phyloP scores from a whole-genome alignment of 2,329 filamentous ascomycete genomes.

The Beauveria sp. region DNA sequence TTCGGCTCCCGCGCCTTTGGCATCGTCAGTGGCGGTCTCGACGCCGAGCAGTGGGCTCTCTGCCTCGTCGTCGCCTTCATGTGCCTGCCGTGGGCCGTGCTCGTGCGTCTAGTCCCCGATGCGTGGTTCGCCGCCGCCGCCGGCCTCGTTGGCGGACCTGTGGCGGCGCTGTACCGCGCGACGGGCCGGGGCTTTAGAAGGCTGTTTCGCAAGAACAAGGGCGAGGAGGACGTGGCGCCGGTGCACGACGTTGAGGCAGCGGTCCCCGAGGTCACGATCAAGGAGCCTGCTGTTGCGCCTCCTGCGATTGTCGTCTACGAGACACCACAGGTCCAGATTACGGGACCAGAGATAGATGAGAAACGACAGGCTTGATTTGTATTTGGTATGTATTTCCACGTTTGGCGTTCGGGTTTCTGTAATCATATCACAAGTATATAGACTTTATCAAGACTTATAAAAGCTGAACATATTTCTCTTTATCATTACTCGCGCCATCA shows the following conservation, averaged over 20 bases:
- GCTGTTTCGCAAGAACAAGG: slow-evolving; percentile 2
- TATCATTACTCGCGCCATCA: neutral
- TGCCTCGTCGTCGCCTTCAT: slow-evolving; percentile 70
- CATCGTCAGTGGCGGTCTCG: slow-evolving; percentile 45
- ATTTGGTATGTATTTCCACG: slow-evolving; percentile 8
- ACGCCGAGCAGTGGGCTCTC: slow-evolving; percentile 71
- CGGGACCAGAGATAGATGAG: neutral
- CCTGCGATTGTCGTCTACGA: slow-evolving; percentile 6
- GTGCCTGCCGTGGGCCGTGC: slow-evolving; percentile 65
- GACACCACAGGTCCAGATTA: slow-evolving; percentile 5
- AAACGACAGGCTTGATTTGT: neutral
- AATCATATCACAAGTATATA: neutral
- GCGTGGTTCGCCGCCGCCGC: slow-evolving; percentile 25
- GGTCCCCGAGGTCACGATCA: neutral
- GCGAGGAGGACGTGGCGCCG: neutral
- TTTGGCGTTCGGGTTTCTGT: neutral
- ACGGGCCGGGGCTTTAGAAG: neutral
- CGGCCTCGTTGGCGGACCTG: slow-evolving; percentile 1
- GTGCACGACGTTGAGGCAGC: neutral
- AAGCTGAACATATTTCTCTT: too few relatives aligned
- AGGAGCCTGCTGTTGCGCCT: neutral
- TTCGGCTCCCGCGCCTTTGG: slow-evolving; percentile 71
- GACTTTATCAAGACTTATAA: neutral
- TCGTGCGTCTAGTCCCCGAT: slow-evolving; percentile 71
- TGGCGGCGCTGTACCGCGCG: slow-evolving; percentile 2